Evolutionary conservation across 1,139 yeast species (phyloP).

Genomic region (Pichia sp.): DNA sequence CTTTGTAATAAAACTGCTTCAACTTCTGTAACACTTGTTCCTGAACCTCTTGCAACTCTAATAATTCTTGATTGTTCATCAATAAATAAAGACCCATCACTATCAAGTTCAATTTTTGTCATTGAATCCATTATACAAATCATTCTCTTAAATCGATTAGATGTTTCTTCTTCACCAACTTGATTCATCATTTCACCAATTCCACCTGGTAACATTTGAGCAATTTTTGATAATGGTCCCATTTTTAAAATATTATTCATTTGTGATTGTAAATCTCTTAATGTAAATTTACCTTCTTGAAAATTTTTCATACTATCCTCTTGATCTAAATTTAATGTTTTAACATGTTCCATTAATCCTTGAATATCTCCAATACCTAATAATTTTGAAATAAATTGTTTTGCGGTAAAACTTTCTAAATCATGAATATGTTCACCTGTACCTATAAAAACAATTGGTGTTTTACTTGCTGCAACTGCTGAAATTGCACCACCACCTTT

Average conservation of each 20-base stretch:
- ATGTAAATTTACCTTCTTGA: constrained; percentile 90
- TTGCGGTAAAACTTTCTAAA: constrained; percentile 85
- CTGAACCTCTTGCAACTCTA: constrained; percentile 94
- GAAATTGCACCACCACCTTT: constrained; percentile 99
- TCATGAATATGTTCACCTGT: constrained; percentile 97
- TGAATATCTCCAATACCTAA: constrained; percentile 95
- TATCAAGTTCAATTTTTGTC: constrained; percentile 86
- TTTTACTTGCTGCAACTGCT: constrained; percentile 94
- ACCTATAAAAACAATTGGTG: constrained; percentile 96
- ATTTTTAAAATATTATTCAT: constrained; percentile 91
- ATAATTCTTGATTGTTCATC: constrained; percentile 81
- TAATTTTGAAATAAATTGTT: constrained; percentile 79
- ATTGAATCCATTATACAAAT: constrained; percentile 91
- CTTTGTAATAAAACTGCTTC: constrained; percentile 91
- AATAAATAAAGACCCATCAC: constrained; percentile 78
- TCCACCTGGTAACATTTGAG: constrained; percentile 94
- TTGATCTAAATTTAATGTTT: constrained; percentile 81
- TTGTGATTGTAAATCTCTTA: constrained; percentile 88
- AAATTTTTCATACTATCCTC: constrained; percentile 89
- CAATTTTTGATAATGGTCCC: constrained; percentile 93
- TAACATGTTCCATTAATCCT: constrained; percentile 89
- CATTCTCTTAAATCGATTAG: constrained; percentile 77
- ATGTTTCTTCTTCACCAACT: constrained; percentile 87
- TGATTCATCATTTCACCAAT: constrained; percentile 78
- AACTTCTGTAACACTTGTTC: constrained; percentile 87